Conservation (phyloP, 441 rosid genomes). For the Biscutella auriculata region DNA sequence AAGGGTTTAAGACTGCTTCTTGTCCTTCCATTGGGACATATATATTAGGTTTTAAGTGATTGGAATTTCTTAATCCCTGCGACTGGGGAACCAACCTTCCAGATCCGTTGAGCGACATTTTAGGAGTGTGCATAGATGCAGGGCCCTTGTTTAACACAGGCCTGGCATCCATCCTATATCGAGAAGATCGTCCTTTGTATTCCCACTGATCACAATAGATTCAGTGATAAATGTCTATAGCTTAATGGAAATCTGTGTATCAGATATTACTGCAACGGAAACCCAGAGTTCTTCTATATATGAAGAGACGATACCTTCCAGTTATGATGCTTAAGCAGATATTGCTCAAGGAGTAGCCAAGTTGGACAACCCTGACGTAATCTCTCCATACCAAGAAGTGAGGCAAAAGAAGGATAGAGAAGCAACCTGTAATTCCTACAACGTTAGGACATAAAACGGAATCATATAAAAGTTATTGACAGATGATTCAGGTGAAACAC, state of each 20-base stretch:
- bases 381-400: conserved; percentile 89
- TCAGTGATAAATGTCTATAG: conserved; percentile 19
- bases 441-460: conserved; percentile 16
- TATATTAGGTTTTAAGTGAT: conserved; percentile 47
- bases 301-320: conserved; percentile 62
- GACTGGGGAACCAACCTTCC: conserved; percentile 76
- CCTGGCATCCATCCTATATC: conserved; percentile 43
- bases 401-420: conserved; percentile 81
- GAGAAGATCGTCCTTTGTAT: conserved; percentile 58
- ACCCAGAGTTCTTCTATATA: conserved; percentile 1
- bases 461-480: not conserved
- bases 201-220: conserved; percentile 71
- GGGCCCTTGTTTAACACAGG: conserved; percentile 33
- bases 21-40: conserved; percentile 33
- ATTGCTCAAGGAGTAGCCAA: conserved; percentile 92
- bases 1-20: conserved; percentile 32
- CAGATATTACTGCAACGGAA: not conserved
- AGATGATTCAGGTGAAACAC: conserved; percentile 28
- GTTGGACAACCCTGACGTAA: conserved; percentile 89
- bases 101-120: conserved; percentile 69
- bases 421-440: conserved; percentile 48
- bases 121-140: conserved; percentile 58
- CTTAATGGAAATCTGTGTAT: not conserved
- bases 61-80: conserved; percentile 48
- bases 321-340: conserved; percentile 66